phyloP scores from a whole-genome alignment of 129 eudicot genomes.

The Escallonia herrerae region DNA sequence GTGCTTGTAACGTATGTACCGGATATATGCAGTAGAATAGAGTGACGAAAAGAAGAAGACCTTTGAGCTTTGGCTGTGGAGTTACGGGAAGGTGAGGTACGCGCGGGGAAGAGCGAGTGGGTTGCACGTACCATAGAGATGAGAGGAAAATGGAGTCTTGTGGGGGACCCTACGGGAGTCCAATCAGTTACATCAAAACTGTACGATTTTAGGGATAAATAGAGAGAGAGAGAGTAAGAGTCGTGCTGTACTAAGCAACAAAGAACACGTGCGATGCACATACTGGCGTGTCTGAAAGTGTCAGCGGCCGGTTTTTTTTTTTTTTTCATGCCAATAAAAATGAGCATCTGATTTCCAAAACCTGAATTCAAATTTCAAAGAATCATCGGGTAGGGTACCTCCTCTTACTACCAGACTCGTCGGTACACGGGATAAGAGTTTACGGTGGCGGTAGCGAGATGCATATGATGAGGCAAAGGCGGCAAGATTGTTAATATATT shows the following conservation, averaged over 20 bases:
- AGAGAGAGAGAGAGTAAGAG: constrained; percentile 3
- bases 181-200: neutral
- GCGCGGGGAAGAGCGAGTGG: constrained; percentile 14
- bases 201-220: neutral
- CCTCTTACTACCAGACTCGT: too few species aligned
- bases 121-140: constrained; percentile 10
- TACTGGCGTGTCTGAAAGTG: too few species aligned
- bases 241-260: neutral
- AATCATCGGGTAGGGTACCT: too few species aligned
- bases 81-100: constrained; percentile 12
- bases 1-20: neutral
- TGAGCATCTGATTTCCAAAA: too few species aligned
- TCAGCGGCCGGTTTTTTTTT: too few species aligned
- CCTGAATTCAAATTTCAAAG: too few species aligned
- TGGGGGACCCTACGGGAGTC: neutral
- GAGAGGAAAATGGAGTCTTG: neutral
- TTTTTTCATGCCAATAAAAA: too few species aligned
- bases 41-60: neutral
- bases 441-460: too few species aligned
- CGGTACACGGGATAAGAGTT: too few species aligned
- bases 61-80: neutral
- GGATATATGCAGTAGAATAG: neutral
- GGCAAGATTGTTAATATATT: too few species aligned
- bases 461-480: too few species aligned
- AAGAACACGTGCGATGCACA: constrained; percentile 27